Evolutionary conservation across 2,329 filamentous ascomycete species (phyloP).

Genomic region (Alternaria triticina): DNA sequence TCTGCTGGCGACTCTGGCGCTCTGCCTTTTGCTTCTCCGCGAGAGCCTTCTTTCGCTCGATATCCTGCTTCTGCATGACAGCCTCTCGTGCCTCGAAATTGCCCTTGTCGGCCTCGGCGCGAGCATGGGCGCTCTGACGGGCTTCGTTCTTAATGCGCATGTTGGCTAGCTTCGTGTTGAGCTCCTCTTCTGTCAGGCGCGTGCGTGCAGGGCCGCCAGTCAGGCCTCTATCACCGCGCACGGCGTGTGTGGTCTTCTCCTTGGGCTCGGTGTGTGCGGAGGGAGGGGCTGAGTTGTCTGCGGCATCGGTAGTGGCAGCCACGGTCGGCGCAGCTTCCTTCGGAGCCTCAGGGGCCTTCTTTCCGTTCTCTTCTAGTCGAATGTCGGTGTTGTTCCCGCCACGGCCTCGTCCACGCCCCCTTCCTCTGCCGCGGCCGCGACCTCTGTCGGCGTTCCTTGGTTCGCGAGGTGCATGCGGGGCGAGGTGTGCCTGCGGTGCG

Average conservation of each 20-base stretch:
- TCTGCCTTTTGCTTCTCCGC: slow-evolving; percentile 54
- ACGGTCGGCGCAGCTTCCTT: slow-evolving; percentile 28
- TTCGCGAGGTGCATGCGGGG: slow-evolving; percentile 34
- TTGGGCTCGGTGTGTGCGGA: slow-evolving; percentile 31
- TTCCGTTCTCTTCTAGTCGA: slow-evolving; percentile 18
- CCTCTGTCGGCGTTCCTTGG: slow-evolving; percentile 35
- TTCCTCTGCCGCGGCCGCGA: slow-evolving; percentile 35
- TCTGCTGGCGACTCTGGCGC: slow-evolving; percentile 60
- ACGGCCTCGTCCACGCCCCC: slow-evolving; percentile 32
- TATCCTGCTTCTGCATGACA: slow-evolving; percentile 59
- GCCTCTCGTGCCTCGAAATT: slow-evolving; percentile 69
- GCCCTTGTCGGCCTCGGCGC: slow-evolving; percentile 71
- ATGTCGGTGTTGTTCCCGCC: slow-evolving; percentile 21
- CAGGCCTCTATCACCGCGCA: slow-evolving; percentile 42
- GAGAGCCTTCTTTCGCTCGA: slow-evolving; percentile 47
- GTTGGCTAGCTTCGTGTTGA: slow-evolving; percentile 65
- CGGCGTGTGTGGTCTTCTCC: slow-evolving; percentile 32
- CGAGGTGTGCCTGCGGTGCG: slow-evolving; percentile 27
- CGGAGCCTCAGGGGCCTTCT: slow-evolving; percentile 23
- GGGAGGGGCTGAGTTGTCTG: slow-evolving; percentile 17
- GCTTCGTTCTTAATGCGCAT: slow-evolving; percentile 68
- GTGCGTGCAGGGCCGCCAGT: slow-evolving; percentile 43
- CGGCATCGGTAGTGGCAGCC: slow-evolving; percentile 13
- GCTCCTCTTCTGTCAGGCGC: slow-evolving; percentile 66
- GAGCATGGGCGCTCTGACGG: slow-evolving; percentile 65